These are phyloP conservation scores for Aurantiochytrium sp. DNA, from an alignment of 108 stramenopile genomes.

Conservation along the genomic window DNA sequence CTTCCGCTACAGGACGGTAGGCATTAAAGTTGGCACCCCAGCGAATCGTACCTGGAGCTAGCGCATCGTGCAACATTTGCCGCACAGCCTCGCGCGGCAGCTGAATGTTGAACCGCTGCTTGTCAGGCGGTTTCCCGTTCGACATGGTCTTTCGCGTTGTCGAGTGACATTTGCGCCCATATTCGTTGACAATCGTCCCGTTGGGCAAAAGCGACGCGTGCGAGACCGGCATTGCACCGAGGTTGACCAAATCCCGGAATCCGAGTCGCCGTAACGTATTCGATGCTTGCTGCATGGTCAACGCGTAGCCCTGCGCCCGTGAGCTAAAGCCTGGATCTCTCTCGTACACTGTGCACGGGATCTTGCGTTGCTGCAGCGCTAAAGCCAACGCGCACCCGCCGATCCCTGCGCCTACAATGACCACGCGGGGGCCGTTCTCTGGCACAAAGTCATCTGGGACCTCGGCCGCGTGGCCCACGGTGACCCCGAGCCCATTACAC, in stretches of 20 bases:
- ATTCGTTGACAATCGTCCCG: conserved; percentile 67
- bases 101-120: conserved; percentile 71
- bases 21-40: not conserved
- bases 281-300: conserved; percentile 79
- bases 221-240: not conserved
- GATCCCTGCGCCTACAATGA: conserved; percentile 67
- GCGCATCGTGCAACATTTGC: conserved; percentile 43
- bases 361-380: conserved; percentile 65
- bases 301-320: conserved; percentile 69
- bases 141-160: conserved; percentile 35
- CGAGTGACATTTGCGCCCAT: conserved; percentile 68
- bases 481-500: not conserved
- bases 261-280: conserved; percentile 62
- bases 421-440: not conserved
- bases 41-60: not conserved
- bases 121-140: conserved; percentile 33
- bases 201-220: conserved; percentile 34
- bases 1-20: not conserved
- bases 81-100: conserved; percentile 66
- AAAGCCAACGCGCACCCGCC: conserved; percentile 69
- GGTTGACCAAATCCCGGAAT: not conserved
- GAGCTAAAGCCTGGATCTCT: conserved; percentile 60
- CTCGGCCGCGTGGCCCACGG: not conserved
- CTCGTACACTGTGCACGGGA: conserved; percentile 64
- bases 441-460: not conserved